Base-by-base conservation (phyloP, 2,329 filamentous ascomycete genomes). In the Drechslerella dactyloides region DNA sequence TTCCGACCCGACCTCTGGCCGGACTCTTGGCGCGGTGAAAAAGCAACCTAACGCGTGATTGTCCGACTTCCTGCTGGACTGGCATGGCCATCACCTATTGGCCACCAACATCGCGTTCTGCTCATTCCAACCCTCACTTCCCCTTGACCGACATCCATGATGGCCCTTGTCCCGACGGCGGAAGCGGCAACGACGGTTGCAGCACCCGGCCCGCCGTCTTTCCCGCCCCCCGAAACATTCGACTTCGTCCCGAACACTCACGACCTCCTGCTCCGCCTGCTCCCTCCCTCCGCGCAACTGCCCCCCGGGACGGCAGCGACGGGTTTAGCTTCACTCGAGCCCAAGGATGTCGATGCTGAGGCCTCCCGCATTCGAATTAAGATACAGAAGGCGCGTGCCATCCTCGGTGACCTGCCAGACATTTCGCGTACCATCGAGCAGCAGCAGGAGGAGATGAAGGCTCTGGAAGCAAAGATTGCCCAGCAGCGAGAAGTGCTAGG, bases 341-440 rank as follows among this genome's bases (percentile, higher is more conserved):
- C 85, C 73, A 96, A 96, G 79, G 89, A 96, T 76, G 85, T 97
- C 15, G 87, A 89, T 1, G 85, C 87, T 1, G 91, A 90, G 37
- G 90, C 90, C 1, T 90, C 91, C 77, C 85, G 85, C 37, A 83
- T 97, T 76, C 93, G 91, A 80, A 88, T 93, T 80, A 90, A 91
- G 80, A 85, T 97, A 68, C 89, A 92, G 79, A 89, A 88, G 75
- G 92, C 93, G 55, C 84, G 90, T 55, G 84, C 83, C 35, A 85
- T 87, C 75, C 82, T 92, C 58, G 83, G 84, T 77, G 81, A 82
- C 27, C 79, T 94, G 75, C 89, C 89, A 8, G 90, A 93, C 80
- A 86, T 93, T 78, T 82, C 85, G 17, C 84, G 90, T 59, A 84
- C 82, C 3, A 81, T 88, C 13, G 83, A 83, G 64, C 88, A 91